A percentile compares a stretch with the other conserved stretches of the same genome.
phyloP scores from a whole-genome alignment of 331 rosid genomes.

The Arachis monticola region DNA sequence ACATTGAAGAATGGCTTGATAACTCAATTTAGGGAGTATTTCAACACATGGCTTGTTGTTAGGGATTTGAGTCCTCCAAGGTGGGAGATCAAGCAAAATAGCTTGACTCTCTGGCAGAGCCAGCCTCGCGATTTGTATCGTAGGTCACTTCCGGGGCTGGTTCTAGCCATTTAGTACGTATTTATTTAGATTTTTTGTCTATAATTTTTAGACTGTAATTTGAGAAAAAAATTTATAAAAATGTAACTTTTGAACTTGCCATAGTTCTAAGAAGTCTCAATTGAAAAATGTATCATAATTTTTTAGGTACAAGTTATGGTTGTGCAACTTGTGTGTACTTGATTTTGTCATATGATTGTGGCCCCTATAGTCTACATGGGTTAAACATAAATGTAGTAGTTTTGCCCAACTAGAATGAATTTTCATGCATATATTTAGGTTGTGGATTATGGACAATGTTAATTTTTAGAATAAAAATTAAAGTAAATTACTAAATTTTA shows the following conservation, averaged over 20 bases:
- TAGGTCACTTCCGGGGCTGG: slow-evolving; percentile 72
- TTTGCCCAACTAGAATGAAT: neutral
- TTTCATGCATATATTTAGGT: neutral
- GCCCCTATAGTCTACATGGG: neutral
- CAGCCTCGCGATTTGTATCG: slow-evolving; percentile 78
- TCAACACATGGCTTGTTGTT: slow-evolving; percentile 93
- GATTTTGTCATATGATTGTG: neutral
- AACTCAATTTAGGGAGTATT: slow-evolving; percentile 81
- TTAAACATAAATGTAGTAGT: neutral
- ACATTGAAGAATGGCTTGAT: slow-evolving; percentile 64
- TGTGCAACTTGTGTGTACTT: neutral
- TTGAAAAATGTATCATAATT: neutral
- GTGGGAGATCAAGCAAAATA: slow-evolving; percentile 47
- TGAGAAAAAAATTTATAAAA: no score
- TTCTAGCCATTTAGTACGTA: slow-evolving; percentile 51
- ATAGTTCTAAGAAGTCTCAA: no score
- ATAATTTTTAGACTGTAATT: no score
- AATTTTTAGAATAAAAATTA: neutral
- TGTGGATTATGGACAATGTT: neutral
- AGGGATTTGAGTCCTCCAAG: slow-evolving; percentile 60
- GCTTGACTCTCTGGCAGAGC: slow-evolving; percentile 79
- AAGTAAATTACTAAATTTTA: no score
- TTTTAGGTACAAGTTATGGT: slow-evolving; percentile 42
- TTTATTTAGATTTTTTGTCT: no score
- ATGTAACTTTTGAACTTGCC: no score